These are phyloP conservation scores for Russula emetica DNA, from an alignment of 768 basidiomycete genomes.

Conservation along the genomic window DNA sequence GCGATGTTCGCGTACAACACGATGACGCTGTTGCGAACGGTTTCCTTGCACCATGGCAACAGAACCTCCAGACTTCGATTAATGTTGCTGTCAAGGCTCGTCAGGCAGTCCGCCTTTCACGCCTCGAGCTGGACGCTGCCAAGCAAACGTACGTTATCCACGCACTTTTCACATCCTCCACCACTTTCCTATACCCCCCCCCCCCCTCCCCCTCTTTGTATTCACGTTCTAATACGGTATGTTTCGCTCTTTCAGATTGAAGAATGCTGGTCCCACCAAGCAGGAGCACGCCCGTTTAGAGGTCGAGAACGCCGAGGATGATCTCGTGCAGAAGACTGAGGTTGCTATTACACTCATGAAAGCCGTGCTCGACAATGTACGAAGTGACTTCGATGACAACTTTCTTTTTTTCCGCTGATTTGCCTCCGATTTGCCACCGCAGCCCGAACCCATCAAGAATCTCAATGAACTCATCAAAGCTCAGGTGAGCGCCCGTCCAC, in stretches of 20 bases:
- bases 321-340: constrained; percentile 96
- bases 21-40: constrained; percentile 62
- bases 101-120: constrained; percentile 70
- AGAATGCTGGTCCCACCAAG: constrained; percentile 65
- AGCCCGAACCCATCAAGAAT: constrained; percentile 97
- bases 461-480: constrained; percentile 89
- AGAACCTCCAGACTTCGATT: constrained; percentile 78
- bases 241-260: constrained; percentile 50
- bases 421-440: constrained; percentile 12
- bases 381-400: constrained; percentile 32
- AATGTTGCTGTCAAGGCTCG: constrained; percentile 90
- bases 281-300: constrained; percentile 92
- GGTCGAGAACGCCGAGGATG: constrained; percentile 91
- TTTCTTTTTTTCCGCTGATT: constrained; percentile 1
- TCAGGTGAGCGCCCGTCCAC: constrained; percentile 45
- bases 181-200: too few species aligned
- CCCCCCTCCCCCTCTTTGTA: not conserved
- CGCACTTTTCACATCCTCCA: not conserved
- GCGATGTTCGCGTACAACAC: constrained; percentile 73
- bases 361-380: constrained; percentile 94
- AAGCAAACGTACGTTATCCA: constrained; percentile 66
- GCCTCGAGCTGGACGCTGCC: constrained; percentile 86
- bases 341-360: constrained; percentile 96
- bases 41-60: constrained; percentile 83
- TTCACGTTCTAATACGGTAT: not conserved